Evolutionary conservation across 495 filamentous ascomycete species (phyloP), one percentile per base, ranked within the genome.

Genomic region (Clavariopsis aquatica): DNA sequence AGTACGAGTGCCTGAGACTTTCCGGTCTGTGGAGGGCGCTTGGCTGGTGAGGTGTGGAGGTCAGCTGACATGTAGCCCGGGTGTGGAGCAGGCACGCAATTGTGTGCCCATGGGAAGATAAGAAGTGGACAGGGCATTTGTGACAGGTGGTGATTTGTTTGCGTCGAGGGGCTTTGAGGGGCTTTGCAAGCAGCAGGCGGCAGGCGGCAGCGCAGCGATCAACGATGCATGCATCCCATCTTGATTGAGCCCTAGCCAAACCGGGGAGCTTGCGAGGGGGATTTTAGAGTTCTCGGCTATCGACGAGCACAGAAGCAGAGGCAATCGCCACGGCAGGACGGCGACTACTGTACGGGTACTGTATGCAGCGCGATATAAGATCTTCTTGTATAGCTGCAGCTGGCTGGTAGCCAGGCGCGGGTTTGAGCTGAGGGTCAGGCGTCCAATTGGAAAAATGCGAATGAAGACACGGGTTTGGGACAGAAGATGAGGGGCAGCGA

Each of bases 241-340:
- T 43, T 17, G 38, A 17, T 43, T 17, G 38, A 17, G 13, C 38
- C 38, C 8, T 15, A 15, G 38, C 38, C 15, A 6, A 43, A 43
- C 38, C 38, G 3, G 15, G 38, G 12, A 43, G 38, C 38, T 43
- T 43, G 38, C n/a, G 38, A 43, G 38, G 38, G 38, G n/a, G 38
- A n/a, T 43, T 43, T 43, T 43, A 43, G n/a, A 43, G 38, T 27
- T 47, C 47, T 62, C 59, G 59, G 13, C 46, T 43, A 62, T 62
- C 59, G 59, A 24, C 26, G 47, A n/a, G 34, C 59, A 52, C 47
- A 38, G 58, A 43, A 54, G 49, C 46, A 23, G 27, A 22, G 20
- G 38, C 23, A 36, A 62, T 62, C 31, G 59, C 31, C 17, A 27
- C 53, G 7, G 2, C 47, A 49, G 47, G 47, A 24, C 47, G 1